Base-by-base conservation (phyloP, 2,329 filamentous ascomycete species). In the Penicillium sp. region DNA sequence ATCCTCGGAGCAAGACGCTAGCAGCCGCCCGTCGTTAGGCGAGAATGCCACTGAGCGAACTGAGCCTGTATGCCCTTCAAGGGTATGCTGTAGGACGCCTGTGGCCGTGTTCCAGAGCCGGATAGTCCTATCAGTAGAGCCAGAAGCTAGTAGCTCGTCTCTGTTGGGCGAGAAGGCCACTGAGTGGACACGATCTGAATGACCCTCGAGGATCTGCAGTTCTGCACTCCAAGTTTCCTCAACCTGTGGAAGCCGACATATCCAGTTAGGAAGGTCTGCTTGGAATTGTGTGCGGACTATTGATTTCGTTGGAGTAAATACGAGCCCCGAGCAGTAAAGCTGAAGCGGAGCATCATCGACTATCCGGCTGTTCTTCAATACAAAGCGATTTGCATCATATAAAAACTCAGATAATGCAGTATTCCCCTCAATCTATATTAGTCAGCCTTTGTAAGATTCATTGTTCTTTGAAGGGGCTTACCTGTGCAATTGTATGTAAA, bases 141-240 rank as follows among this genome's bases (percentile, higher is more conserved):
- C 55, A 19, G 59, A 68, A 16, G 63, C 63, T 29, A 70, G 21
- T 8, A 16, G 57, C 37, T 51, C 56, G 31, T 43, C 65, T 60
- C 9, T 27, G 46, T 70, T 64, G 10, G 53, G 44, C 21, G 54
- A 57, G 21, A 56, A 5, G 26, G 51, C 47, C 47, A 48, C n/a
- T 22, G 53, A 16, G 2, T 37, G 2, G 14, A 71, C 60, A 5
- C 0, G 45, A 24, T 47, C 21, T 11, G 50, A 47, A 39, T 62
- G 45, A 27, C n/a, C 35, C 55, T 48, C 44, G 14, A 63, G 56
- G n/a, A 19, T 29, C 24, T 57, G 55, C n/a, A 53, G 21, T 29
- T 46, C 50, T 29, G 50, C 1, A 16, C 21, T 53, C 55, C 55
- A 57, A 1, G 2, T 27, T 33, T 53, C n/a, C 1, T 57, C 29